A percentile compares a stretch with the other conserved stretches of the same genome.
Conservation (phyloP, 805 yeast genomes). For the Candida taoyuanica region DNA sequence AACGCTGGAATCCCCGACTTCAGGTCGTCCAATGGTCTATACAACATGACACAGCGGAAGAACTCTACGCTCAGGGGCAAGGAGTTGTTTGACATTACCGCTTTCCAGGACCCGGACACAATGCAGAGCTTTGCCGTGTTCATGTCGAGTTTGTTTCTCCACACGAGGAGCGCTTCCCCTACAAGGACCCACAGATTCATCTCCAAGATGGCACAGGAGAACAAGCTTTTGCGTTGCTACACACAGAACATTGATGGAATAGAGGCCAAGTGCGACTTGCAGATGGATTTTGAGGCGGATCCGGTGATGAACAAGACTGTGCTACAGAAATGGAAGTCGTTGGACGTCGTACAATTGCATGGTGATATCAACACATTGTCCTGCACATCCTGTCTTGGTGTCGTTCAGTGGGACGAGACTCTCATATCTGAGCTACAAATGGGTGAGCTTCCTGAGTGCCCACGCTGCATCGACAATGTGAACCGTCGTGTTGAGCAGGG, state of each 20-base stretch:
- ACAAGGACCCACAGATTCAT: conserved; percentile 83
- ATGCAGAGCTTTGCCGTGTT: conserved; percentile 77
- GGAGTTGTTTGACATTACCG: conserved; percentile 83
- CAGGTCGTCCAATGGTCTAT: conserved; percentile 78
- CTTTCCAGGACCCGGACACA: conserved; percentile 65
- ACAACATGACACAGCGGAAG: conserved; percentile 40
- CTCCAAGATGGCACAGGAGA: conserved; percentile 36
- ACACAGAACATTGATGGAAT: conserved; percentile 94
- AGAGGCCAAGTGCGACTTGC: conserved; percentile 62
- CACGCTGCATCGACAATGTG: conserved; percentile 54
- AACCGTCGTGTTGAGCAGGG: conserved; percentile 59
- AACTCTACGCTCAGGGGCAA: conserved; percentile 63
- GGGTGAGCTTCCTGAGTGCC: conserved; percentile 77
- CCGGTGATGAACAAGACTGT: conserved; percentile 12
- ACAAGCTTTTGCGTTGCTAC: conserved; percentile 75
- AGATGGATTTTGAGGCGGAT: conserved; percentile 44
- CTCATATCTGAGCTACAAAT: conserved; percentile 42
- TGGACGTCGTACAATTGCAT: conserved; percentile 84
- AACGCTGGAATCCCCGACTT: conserved; percentile 98
- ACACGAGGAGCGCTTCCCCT: conserved; percentile 64
- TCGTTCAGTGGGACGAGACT: conserved; percentile 57
- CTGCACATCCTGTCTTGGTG: conserved; percentile 66
- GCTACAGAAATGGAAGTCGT: conserved; percentile 46
- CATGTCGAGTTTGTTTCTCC: conserved; percentile 73
- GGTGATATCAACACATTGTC: conserved; percentile 77